Evolutionary conservation across 805 yeast genomes (phyloP), one percentile per base, ranked within the genome.

Genomic region (Metschnikowia borealis): DNA sequence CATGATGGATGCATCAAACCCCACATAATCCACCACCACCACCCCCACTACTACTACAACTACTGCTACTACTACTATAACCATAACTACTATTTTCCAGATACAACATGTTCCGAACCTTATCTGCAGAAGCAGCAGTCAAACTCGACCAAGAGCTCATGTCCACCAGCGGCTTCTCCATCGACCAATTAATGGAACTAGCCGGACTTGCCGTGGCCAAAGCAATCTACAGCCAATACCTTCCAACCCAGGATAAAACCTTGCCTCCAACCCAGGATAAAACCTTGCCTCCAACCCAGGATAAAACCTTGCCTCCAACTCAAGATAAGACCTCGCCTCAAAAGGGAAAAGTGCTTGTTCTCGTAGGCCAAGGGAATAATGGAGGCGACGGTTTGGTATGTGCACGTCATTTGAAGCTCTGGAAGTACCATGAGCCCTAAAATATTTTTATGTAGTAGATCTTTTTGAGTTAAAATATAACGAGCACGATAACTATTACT

Each of bases 321-420:
- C 20, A 46, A 10, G 44, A 29, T 26, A 20, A 14, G 7, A 26
- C 7, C 2, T 1, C 40, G 11, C 21, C 35, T 6, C 31, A 8
- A 4, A 13, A 13, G 2, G 39, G 41, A 36, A 36, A 64, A 38
- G 84, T 90, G 1, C 69, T 91, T 38, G 78, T 94, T 1, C 72
- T 94, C 5, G 89, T 85, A 10, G 99, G 99, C 0, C 98, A 98
- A 0, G 99, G 99, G 1, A 94, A 94, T 62, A 94, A 94, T 62
- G 92, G 96, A 1, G 99, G 98, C 2, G 99, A 94, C 68, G 99
- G 98, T 0, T 71, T 94, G 13, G 99, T 94, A 1, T 96, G 97
- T 29, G 96, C 97, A 1, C 77, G 99, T 39, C 99, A 94, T 64
- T 71, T 94, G 54, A 81, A 81, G 56, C 69, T 90, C 11, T 82